Conservation (phyloP, 768 basidiomycete genomes). For the Tricholoma hemisulphureum region DNA sequence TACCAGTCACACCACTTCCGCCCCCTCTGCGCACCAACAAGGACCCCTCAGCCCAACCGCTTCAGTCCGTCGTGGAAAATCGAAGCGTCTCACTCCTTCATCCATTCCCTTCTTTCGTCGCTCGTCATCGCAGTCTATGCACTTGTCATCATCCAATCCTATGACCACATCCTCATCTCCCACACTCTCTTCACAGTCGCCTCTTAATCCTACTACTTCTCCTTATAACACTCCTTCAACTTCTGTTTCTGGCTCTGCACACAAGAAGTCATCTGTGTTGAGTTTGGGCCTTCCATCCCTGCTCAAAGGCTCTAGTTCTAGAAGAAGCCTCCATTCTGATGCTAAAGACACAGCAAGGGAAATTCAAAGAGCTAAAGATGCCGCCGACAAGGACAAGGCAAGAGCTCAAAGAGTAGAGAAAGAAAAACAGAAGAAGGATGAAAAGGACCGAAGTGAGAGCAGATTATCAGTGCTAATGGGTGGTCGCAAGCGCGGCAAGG, state of each 20-base stretch:
- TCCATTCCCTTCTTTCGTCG: conserved; percentile 94
- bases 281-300: conserved; percentile 79
- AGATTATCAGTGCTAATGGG: conserved; percentile 86
- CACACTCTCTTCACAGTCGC: conserved; percentile 42
- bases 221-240: conserved; percentile 56
- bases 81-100: conserved; percentile 85
- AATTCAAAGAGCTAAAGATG: conserved; percentile 39
- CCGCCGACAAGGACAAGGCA: conserved; percentile 47
- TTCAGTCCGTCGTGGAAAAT: conserved; percentile 65
- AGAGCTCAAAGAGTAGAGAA: conserved; percentile 42
- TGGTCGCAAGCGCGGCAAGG: conserved; percentile 89
- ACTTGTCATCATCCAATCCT: conserved; percentile 51
- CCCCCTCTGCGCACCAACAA: conserved; percentile 50
- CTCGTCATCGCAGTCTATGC: conserved; percentile 86
- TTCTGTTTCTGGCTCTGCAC: conserved; percentile 55
- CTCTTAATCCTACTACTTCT: conserved; percentile 44
- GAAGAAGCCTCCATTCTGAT: conserved; percentile 74
- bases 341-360: conserved; percentile 55
- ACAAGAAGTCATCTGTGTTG: conserved; percentile 81
- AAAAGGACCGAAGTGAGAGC: conserved; percentile 88
- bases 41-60: conserved; percentile 72
- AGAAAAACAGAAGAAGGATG: conserved; percentile 66
- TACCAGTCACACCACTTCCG: conserved; percentile 58
- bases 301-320: conserved; percentile 75
- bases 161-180: conserved; percentile 55